Evolutionary conservation across 2,329 filamentous ascomycete species (phyloP), one percentile per base, ranked within the genome.

Genomic region (Aspergillus sp.): DNA sequence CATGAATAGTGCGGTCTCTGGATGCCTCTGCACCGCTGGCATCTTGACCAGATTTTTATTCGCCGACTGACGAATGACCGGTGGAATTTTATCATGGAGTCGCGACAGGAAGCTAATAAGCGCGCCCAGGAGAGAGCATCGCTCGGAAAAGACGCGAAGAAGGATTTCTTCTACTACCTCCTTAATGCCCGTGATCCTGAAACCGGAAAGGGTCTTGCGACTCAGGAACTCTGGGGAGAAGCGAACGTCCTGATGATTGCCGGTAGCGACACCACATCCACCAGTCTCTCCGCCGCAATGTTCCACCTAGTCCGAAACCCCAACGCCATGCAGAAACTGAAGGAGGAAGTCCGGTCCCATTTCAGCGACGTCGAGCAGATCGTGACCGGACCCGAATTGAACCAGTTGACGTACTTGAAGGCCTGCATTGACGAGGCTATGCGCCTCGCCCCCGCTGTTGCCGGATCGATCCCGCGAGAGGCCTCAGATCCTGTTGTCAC

Each of bases 161-260:
- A 87, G 56, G 89, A 91, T 69, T 90, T 91, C 77, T 90, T 91
- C 76, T 87, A 90, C 73, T 87, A 90, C 71, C 81, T 91, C 11
- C 82, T 91, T 59, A 87, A 87, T 67, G 88, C 88, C 7, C 83
- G 84, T 40, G 88, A 91, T 63, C 87, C 87, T 12, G 87, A 90
- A 68, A 90, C 87, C 0, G 87, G 87, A 52, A 80, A 83, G 57
- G 86, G 86, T 1, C 87, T 90, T 67, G 82, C 79, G 41, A 87
- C 81, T 2, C 82, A 83, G 0, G 88, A 90, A 67, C 82, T 90
- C 23, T 89, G 87, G 86, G 85, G 82, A 50, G 87, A 90, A 70
- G 87, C 87, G 8, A 89, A 90, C 68, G 74, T 89, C 17, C 80
- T 90, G 77, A 88, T 90, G 76, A 88, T 89, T 62, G 87, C 87